Conservation (phyloP, 2,329 filamentous ascomycete genomes). For the Fusarium oligoseptatum region DNA sequence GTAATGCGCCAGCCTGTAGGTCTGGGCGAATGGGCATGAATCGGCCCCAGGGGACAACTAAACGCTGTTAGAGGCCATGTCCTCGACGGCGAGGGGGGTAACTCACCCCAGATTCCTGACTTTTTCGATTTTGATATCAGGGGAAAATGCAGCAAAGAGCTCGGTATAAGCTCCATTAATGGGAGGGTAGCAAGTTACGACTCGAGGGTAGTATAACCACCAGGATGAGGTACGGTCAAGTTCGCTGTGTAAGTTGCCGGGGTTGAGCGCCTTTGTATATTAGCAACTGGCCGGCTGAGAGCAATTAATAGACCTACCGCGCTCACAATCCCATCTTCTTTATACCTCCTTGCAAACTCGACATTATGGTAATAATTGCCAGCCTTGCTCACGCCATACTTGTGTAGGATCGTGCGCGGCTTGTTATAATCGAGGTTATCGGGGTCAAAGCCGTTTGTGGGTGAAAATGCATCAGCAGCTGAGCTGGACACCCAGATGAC, state of each 20-base stretch:
- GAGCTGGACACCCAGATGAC: conserved; percentile 52
- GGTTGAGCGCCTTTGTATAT: conserved; percentile 38
- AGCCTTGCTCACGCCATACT: conserved; percentile 50
- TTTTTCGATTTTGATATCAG: conserved; percentile 57
- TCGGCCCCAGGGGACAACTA: conserved; percentile 53
- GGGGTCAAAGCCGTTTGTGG: conserved; percentile 42
- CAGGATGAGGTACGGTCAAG: conserved; percentile 43
- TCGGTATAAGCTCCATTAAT: conserved; percentile 63
- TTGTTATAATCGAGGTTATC: conserved; percentile 47
- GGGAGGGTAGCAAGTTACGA: conserved; percentile 37
- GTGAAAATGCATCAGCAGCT: conserved; percentile 44
- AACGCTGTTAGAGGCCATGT: conserved; percentile 1
- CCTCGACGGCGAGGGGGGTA: not conserved
- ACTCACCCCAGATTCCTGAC: conserved; percentile 49
- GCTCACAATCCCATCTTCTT: conserved; percentile 47
- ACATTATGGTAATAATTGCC: conserved; percentile 49
- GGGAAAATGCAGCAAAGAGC: conserved; percentile 60
- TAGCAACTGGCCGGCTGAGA: not conserved
- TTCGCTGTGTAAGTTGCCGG: conserved; percentile 41
- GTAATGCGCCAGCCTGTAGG: conserved; percentile 49
- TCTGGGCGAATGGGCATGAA: conserved; percentile 51
- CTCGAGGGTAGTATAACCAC: conserved; percentile 38
- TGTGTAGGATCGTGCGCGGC: conserved; percentile 36
- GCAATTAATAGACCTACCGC: conserved; percentile 19
- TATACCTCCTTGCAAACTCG: conserved; percentile 48